Evolutionary conservation across 1,284 basidiomycete genomes (phyloP), one percentile per base, ranked within the genome.

Genomic region (Papiliotrema terrestris): DNA sequence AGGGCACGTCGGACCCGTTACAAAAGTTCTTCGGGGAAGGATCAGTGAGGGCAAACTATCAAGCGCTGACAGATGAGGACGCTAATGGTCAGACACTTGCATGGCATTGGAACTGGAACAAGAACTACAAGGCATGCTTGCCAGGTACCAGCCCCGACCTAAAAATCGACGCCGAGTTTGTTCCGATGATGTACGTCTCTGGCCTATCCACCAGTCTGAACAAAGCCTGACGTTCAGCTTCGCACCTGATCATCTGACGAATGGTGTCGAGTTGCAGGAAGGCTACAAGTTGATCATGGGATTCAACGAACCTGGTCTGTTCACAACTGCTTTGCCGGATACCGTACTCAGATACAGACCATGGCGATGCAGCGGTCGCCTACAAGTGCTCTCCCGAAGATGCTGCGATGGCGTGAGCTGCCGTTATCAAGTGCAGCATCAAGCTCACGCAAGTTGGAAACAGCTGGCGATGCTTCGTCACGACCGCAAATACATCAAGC

Each of bases 81-180:
- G 26, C 2, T 47, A 15, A n/a, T 46, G 15, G 17, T 5, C 42
- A 71, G 69, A 64, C 59, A 39, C 57, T 75, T 17, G 57, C 62
- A 17, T 75, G 73, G 73, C 73, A 75, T 53, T 75, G 67, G 59
- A 75, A 75, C 55, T 75, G 73, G 73, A 72, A 68, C 63, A 75
- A 75, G 60, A 69, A 73, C 50, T 73, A 66, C 63, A 54, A 65
- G 42, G 43, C 37, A 3, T 38, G 68, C 1, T 56, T 73, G 1
- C 73, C 71, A 0, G 38, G 65, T 8, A 72, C 73, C 0, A 59
- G 61, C 0, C 56, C 60, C 0, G 62, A 54, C 9, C 60, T 75
- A 0, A 15, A 47, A 9, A 68, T 73, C 52, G 49, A 71, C 17
- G 73, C 67, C 4, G 71, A 75, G 44, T 75, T 72, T 48, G 55